Evolutionary conservation across 75 land plant species (phyloP).

Genomic region (Sequoia sempervirens): DNA sequence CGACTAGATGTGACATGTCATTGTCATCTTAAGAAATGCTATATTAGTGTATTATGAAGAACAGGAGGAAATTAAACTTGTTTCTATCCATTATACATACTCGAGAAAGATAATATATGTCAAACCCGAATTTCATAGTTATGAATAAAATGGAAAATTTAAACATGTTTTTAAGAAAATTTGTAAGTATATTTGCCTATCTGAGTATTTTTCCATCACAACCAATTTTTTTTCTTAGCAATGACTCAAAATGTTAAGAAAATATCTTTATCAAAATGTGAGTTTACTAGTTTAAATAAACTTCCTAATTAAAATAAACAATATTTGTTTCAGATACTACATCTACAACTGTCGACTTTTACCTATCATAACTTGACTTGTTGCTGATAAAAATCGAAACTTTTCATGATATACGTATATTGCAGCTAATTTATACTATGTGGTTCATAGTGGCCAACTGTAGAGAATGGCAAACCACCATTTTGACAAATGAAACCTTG

Average conservation of each 20-base stretch:
- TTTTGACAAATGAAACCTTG: background rate
- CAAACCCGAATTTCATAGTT: background rate
- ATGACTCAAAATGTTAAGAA: background rate
- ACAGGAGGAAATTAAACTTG: background rate
- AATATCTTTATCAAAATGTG: background rate
- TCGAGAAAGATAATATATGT: too few relatives aligned
- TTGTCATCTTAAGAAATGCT: background rate
- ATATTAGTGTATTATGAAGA: background rate
- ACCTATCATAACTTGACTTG: background rate
- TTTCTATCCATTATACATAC: background rate
- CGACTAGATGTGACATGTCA: background rate
- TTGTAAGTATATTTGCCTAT: background rate
- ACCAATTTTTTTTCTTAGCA: background rate
- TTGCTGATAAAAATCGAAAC: background rate
- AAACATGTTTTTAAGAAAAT: background rate
- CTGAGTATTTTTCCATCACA: background rate
- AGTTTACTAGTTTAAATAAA: background rate
- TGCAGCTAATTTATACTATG: background rate
- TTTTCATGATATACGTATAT: too few relatives aligned
- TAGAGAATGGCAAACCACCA: background rate
- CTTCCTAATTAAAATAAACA: background rate
- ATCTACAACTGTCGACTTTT: background rate
- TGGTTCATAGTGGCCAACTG: background rate
- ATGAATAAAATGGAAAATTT: background rate
- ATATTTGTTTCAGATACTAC: background rate